phyloP scores from a whole-genome alignment of 2,329 filamentous ascomycete genomes.

The Clarireedia sp. region DNA sequence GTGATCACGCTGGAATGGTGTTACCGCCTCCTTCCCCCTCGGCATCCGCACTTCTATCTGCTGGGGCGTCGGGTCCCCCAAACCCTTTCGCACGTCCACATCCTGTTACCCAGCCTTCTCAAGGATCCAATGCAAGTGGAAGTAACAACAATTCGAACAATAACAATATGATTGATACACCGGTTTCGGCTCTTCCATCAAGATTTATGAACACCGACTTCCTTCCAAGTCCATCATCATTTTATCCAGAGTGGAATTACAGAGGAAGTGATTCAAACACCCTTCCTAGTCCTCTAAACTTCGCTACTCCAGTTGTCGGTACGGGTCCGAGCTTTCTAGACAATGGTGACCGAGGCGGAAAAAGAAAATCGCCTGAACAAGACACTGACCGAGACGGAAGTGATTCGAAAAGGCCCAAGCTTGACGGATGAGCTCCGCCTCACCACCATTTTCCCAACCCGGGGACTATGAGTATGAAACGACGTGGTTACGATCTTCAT shows the following conservation, averaged over 20 bases:
- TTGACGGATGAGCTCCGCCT: conserved; percentile 4
- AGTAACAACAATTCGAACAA: conserved; percentile 33
- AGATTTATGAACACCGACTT: conserved; percentile 84
- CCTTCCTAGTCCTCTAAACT: conserved; percentile 84
- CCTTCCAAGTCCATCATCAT: conserved; percentile 81
- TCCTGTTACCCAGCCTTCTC: conserved; percentile 48
- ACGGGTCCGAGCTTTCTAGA: conserved; percentile 58
- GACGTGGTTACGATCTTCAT: conserved; percentile 5
- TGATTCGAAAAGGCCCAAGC: conserved; percentile 8
- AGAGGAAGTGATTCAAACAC: conserved; percentile 67
- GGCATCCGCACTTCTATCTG: conserved; percentile 68
- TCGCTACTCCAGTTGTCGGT: conserved; percentile 69
- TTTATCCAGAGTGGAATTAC: conserved; percentile 88
- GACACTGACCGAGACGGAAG: conserved; percentile 1
- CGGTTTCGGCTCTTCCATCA: conserved; percentile 88
- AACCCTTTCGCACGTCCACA: conserved; percentile 93
- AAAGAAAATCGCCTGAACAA: conserved; percentile 12
- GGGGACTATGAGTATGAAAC: neutral
- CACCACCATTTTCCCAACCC: neutral
- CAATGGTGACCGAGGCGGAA: conserved; percentile 19
- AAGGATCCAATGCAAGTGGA: conserved; percentile 27
- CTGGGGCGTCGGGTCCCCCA: conserved; percentile 83
- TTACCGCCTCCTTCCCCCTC: conserved; percentile 90
- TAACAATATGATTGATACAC: conserved; percentile 59
- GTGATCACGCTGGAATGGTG: conserved; percentile 50